These are phyloP conservation scores for Pouteria glomerata DNA, from an alignment of 148 eudicot species.

Conservation along the genomic window DNA sequence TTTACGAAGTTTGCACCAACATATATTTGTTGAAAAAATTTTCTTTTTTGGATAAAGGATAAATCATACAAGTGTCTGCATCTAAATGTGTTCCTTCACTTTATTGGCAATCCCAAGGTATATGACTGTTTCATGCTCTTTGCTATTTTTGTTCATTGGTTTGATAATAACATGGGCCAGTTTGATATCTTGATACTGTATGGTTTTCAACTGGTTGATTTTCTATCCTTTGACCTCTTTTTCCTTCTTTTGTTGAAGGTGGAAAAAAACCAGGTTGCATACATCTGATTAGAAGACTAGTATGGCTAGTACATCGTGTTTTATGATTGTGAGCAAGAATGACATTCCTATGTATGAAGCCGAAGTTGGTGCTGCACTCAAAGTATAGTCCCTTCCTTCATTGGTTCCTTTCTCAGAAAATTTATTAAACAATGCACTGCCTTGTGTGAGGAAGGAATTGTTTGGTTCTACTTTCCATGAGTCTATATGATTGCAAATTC, in stretches of 20 bases:
- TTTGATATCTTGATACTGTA: background rate
- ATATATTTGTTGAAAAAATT: too few relatives aligned
- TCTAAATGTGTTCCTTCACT: background rate
- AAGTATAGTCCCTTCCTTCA: slow-evolving; percentile 45
- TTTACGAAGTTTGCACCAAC: too few relatives aligned
- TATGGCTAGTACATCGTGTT: slow-evolving; percentile 88
- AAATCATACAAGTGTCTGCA: background rate
- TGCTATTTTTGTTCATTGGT: background rate
- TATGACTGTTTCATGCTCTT: background rate
- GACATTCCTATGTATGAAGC: slow-evolving; percentile 98
- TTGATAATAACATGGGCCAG: background rate
- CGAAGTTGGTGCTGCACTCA: slow-evolving; percentile 78
- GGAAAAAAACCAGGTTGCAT: background rate
- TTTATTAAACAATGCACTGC: too few relatives aligned
- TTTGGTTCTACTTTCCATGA: slow-evolving; percentile 1
- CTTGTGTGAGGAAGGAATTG: too few relatives aligned
- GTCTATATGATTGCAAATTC: background rate
- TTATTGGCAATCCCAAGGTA: background rate
- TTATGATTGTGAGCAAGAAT: slow-evolving; percentile 88
- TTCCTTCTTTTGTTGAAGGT: slow-evolving; percentile 7
- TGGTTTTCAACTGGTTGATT: background rate
- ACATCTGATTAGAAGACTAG: background rate
- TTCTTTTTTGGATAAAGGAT: background rate
- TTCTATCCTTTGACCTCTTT: background rate
- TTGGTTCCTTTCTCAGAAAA: too few relatives aligned